Conservation (phyloP, 345 rosid genomes). For the Microthlaspi erraticum region DNA sequence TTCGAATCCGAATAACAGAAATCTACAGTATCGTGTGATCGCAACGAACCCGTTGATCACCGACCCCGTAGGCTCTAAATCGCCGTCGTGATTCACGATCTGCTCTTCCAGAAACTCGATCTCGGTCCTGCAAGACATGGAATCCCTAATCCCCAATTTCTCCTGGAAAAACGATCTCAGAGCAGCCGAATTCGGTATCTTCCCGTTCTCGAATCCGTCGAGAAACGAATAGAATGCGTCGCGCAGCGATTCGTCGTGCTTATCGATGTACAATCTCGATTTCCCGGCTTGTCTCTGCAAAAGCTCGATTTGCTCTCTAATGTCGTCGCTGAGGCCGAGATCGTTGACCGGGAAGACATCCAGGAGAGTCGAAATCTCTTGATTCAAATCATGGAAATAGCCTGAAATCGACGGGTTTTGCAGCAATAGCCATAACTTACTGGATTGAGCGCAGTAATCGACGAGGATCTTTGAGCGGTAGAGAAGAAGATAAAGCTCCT, state of each 20-base stretch:
- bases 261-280: slow-evolving; percentile 62
- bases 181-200: slow-evolving; percentile 49
- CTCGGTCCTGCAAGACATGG: slow-evolving; percentile 64
- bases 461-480: slow-evolving; percentile 84
- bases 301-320: slow-evolving; percentile 79
- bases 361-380: slow-evolving; percentile 82
- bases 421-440: slow-evolving; percentile 91
- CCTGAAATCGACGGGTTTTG: slow-evolving; percentile 84
- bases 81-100: slow-evolving; percentile 82
- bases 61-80: slow-evolving; percentile 79
- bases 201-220: slow-evolving; percentile 67
- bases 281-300: slow-evolving; percentile 66
- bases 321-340: slow-evolving; percentile 67
- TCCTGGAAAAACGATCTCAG: slow-evolving; percentile 68
- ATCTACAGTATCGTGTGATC: slow-evolving; percentile 74
- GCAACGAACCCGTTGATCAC: slow-evolving; percentile 89
- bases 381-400: slow-evolving; percentile 92
- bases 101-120: slow-evolving; percentile 95
- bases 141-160: slow-evolving; percentile 61
- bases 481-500: slow-evolving; percentile 87
- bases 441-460: slow-evolving; percentile 76
- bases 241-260: slow-evolving; percentile 72
- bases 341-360: slow-evolving; percentile 80
- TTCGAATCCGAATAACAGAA: slow-evolving; percentile 74
- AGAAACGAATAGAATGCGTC: slow-evolving; percentile 60